These are phyloP conservation scores for Diaporthe helianthi DNA, from an alignment of 2,329 filamentous ascomycete species.

Conservation along the genomic window DNA sequence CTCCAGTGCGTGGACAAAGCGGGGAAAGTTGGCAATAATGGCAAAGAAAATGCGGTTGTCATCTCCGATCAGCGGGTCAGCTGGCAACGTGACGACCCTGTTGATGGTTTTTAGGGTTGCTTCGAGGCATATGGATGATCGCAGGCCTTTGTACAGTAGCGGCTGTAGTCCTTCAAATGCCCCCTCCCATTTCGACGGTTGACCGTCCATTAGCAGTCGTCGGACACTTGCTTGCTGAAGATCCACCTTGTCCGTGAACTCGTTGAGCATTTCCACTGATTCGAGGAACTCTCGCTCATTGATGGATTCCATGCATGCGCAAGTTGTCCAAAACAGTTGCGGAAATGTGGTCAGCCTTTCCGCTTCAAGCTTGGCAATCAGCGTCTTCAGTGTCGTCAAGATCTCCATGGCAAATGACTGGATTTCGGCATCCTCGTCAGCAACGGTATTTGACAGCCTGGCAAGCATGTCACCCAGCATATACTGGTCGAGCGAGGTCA, in stretches of 20 bases:
- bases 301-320: constrained; percentile 94
- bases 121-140: constrained; percentile 83
- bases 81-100: constrained; percentile 78
- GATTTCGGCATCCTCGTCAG: constrained; percentile 92
- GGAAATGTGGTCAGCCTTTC: constrained; percentile 87
- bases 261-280: constrained; percentile 88
- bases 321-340: constrained; percentile 97
- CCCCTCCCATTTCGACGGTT: constrained; percentile 88
- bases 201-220: constrained; percentile 75
- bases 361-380: constrained; percentile 84
- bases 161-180: constrained; percentile 85
- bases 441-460: constrained; percentile 93
- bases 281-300: constrained; percentile 96
- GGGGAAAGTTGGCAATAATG: constrained; percentile 88
- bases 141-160: constrained; percentile 88
- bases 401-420: constrained; percentile 99
- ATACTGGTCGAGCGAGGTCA: constrained; percentile 85
- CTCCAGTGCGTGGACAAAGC: constrained; percentile 83
- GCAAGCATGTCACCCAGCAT: constrained; percentile 99
- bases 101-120: constrained; percentile 80
- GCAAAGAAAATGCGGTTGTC: constrained; percentile 84
- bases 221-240: constrained; percentile 74
- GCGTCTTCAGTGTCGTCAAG: constrained; percentile 87
- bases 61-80: constrained; percentile 81
- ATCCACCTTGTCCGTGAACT: constrained; percentile 84